phyloP scores from a whole-genome alignment of 257 asterid genomes.

The Sherardia arvensis region DNA sequence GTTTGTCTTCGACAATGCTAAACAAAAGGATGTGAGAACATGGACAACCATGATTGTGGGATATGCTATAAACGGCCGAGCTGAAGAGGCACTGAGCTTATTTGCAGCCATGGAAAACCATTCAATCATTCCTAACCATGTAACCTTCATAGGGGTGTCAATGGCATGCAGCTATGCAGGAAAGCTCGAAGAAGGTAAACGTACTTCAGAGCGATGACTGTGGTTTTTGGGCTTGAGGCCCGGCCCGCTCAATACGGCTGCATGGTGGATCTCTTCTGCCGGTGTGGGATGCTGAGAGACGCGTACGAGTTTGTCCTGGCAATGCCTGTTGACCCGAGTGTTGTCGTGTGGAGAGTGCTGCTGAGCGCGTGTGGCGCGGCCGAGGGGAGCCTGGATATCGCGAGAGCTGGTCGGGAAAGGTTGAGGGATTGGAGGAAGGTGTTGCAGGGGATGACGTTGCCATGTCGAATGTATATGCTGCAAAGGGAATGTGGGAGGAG shows the following conservation, averaged over 20 bases:
- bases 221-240: slow-evolving; percentile 19
- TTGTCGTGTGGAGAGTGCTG: slow-evolving; percentile 24
- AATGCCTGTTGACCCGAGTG: slow-evolving; percentile 20
- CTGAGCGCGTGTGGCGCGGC: slow-evolving; percentile 14
- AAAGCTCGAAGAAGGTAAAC: slow-evolving; percentile 20
- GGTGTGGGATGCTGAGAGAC: slow-evolving; percentile 23
- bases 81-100: slow-evolving; percentile 16
- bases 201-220: slow-evolving; percentile 15
- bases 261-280: slow-evolving; percentile 24
- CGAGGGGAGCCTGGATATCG: slow-evolving; percentile 1
- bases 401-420: not conserved
- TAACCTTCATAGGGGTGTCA: slow-evolving; percentile 18
- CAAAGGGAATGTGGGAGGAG: slow-evolving; percentile 26
- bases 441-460: slow-evolving; percentile 20
- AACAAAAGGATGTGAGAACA: slow-evolving; percentile 20
- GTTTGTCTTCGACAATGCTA: slow-evolving; percentile 11
- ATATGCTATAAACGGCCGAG: slow-evolving; percentile 26
- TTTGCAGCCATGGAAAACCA: slow-evolving; percentile 18
- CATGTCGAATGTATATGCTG: slow-evolving; percentile 20
- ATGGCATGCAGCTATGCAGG: slow-evolving; percentile 23
- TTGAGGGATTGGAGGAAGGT: not conserved
- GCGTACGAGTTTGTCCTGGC: slow-evolving; percentile 20
- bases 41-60: slow-evolving; percentile 33
- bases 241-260: slow-evolving; percentile 22
- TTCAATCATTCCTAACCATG: slow-evolving; percentile 1